Percentiles rank a stretch among this genome's conserved stretches.
Evolutionary conservation across 352 stramenopile species (phyloP).

Genomic region (Phytophthora citricola): DNA sequence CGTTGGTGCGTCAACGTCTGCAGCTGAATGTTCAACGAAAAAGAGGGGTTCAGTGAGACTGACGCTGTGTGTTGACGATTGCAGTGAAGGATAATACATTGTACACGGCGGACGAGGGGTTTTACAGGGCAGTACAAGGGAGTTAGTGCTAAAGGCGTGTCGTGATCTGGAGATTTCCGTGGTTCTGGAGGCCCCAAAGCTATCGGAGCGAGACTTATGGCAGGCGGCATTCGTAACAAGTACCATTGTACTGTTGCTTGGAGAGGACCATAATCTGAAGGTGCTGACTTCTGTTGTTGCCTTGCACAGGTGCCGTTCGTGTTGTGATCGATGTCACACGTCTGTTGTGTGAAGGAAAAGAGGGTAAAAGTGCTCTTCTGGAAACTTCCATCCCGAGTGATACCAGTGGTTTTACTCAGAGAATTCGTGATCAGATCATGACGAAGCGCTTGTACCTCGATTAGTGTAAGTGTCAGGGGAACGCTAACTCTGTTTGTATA

Average conservation of each 20-base stretch:
- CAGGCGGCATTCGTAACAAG: slow-evolving; percentile 80
- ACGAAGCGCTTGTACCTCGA: slow-evolving; percentile 28
- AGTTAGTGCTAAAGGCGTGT: slow-evolving; percentile 70
- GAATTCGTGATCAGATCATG: slow-evolving; percentile 34
- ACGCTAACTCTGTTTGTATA: background rate
- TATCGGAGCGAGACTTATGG: slow-evolving; percentile 63
- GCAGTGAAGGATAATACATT: slow-evolving; percentile 54
- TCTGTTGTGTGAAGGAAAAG: slow-evolving; percentile 21
- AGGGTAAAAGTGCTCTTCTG: slow-evolving; percentile 4
- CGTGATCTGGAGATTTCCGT: slow-evolving; percentile 62
- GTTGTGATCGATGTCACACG: slow-evolving; percentile 40
- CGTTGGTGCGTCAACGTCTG: slow-evolving; percentile 45
- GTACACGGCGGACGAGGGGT: slow-evolving; percentile 57
- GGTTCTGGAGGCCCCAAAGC: slow-evolving; percentile 53
- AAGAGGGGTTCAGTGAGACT: background rate
- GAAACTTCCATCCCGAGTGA: slow-evolving; percentile 31
- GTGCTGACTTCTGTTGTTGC: slow-evolving; percentile 6
- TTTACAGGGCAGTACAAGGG: slow-evolving; percentile 65
- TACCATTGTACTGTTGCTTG: slow-evolving; percentile 20
- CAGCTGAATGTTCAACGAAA: background rate
- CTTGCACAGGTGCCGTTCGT: slow-evolving; percentile 30
- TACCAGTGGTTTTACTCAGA: slow-evolving; percentile 22
- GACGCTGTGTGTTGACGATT: slow-evolving; percentile 5
- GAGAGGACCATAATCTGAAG: background rate
- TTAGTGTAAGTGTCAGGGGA: slow-evolving; percentile 5